Conservation (phyloP, 352 stramenopile genomes). For the Blastocystis sp. region DNA sequence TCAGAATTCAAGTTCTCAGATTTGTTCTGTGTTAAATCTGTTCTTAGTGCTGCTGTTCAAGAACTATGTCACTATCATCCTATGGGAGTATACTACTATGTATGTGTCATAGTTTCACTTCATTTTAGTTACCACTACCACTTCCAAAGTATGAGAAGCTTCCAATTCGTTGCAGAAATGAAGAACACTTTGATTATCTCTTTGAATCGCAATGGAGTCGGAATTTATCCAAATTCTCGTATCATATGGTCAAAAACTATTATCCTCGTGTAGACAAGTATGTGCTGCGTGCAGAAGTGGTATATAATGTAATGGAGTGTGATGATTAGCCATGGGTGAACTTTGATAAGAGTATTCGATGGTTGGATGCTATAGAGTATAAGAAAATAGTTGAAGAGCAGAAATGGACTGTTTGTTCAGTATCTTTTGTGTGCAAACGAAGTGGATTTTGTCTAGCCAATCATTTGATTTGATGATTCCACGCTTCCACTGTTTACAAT, state of each 20-base stretch:
- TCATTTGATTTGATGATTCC: neutral
- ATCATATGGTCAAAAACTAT: constrained; percentile 65
- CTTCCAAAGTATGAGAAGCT: constrained; percentile 33
- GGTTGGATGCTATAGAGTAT: constrained; percentile 35
- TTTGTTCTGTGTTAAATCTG: neutral
- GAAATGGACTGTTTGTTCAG: neutral
- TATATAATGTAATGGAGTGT: neutral
- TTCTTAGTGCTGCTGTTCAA: neutral
- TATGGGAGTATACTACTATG: constrained; percentile 58
- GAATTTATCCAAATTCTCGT: constrained; percentile 19
- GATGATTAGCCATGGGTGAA: constrained; percentile 43
- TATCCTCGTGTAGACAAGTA: constrained; percentile 40
- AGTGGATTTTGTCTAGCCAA: constrained; percentile 9
- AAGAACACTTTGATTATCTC: constrained; percentile 39
- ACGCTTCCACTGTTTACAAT: neutral
- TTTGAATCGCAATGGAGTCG: constrained; percentile 43
- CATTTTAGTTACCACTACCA: constrained; percentile 1
- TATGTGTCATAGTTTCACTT: neutral
- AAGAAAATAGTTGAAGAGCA: constrained; percentile 43
- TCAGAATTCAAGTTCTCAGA: neutral
- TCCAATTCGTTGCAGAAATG: neutral
- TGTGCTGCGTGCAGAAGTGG: neutral
- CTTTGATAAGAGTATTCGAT: constrained; percentile 20
- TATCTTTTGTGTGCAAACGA: neutral
- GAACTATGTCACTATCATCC: constrained; percentile 64